phyloP scores from a whole-genome alignment of 2,329 filamentous ascomycete genomes.

The Penicillium crustosum region DNA sequence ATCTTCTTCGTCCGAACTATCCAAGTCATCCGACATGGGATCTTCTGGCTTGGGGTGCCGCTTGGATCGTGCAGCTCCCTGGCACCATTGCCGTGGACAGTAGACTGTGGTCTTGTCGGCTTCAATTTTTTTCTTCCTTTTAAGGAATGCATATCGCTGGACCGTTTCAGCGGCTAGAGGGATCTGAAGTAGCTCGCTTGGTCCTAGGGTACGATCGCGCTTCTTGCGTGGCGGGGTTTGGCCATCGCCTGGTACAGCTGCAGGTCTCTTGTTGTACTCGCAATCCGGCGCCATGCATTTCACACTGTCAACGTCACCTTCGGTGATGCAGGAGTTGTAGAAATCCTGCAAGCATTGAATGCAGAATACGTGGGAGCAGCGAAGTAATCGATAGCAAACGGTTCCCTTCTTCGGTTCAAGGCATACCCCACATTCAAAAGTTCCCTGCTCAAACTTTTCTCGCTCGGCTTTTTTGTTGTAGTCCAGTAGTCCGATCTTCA shows the following conservation, averaged over 20 bases:
- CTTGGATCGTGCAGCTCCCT: conserved; percentile 78
- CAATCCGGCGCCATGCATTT: conserved; percentile 80
- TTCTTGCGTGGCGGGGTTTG: conserved; percentile 54
- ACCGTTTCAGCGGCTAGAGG: conserved; percentile 70
- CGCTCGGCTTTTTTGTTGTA: conserved; percentile 74
- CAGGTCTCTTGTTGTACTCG: conserved; percentile 58
- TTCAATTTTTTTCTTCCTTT: conserved; percentile 89
- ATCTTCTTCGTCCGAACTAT: conserved; percentile 54
- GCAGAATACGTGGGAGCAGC: conserved; percentile 91
- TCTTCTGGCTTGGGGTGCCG: conserved; percentile 70
- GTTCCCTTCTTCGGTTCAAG: conserved; percentile 88
- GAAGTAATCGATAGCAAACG: conserved; percentile 75
- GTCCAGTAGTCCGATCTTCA: conserved; percentile 71
- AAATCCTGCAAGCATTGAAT: conserved; percentile 82
- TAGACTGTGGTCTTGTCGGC: conserved; percentile 89
- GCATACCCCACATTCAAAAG: conserved; percentile 85
- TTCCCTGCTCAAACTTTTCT: conserved; percentile 75
- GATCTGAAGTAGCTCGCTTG: conserved; percentile 79
- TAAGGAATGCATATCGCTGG: conserved; percentile 82
- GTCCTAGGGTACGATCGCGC: conserved; percentile 68
- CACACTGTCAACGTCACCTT: conserved; percentile 77
- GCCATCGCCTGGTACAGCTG: conserved; percentile 16
- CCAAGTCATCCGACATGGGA: conserved; percentile 55
- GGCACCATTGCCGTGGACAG: conserved; percentile 89
- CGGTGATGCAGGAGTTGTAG: conserved; percentile 81